phyloP scores from a whole-genome alignment of 208 protist genomes.

The Crithidia acanthocephali region DNA sequence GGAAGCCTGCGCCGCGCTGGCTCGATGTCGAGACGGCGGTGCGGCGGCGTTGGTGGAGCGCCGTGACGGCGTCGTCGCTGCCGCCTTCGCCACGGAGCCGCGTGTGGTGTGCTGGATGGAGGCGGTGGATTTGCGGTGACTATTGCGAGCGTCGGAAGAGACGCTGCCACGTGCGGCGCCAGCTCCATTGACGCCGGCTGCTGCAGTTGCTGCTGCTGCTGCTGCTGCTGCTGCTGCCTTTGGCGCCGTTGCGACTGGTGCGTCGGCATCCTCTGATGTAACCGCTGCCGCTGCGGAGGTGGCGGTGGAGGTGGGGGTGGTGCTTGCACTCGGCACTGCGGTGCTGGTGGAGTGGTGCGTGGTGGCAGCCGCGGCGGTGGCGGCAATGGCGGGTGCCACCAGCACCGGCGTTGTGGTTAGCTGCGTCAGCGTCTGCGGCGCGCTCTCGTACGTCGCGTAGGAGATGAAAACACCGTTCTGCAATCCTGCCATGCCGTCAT shows the following conservation, averaged over 20 bases:
- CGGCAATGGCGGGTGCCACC: conserved; percentile 3
- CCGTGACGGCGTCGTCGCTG: background rate
- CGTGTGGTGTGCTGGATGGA: background rate
- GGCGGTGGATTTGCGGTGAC: background rate
- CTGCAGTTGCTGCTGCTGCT: background rate
- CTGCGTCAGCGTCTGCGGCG: background rate
- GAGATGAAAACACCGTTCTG: conserved; percentile 31
- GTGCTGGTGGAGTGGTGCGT: too few species aligned
- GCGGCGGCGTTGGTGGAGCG: background rate
- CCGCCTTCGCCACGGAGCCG: background rate
- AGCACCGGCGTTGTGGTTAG: conserved; percentile 4
- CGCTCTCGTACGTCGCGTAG: conserved; percentile 33
- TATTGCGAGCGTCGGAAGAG: background rate
- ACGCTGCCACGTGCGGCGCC: background rate
- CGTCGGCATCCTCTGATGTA: background rate
- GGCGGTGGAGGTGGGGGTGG: background rate
- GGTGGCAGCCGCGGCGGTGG: background rate
- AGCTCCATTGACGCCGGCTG: background rate
- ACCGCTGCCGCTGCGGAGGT: background rate
- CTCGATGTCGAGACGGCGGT: background rate
- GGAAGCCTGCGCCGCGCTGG: background rate
- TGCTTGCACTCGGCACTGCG: too few species aligned
- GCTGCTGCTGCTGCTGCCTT: background rate
- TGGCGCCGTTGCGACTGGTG: too few species aligned
- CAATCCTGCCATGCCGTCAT: background rate